Evolutionary conservation across 2,329 filamentous ascomycete genomes (phyloP), one percentile per base, ranked within the genome.

Genomic region (Fusarium dimerum): DNA sequence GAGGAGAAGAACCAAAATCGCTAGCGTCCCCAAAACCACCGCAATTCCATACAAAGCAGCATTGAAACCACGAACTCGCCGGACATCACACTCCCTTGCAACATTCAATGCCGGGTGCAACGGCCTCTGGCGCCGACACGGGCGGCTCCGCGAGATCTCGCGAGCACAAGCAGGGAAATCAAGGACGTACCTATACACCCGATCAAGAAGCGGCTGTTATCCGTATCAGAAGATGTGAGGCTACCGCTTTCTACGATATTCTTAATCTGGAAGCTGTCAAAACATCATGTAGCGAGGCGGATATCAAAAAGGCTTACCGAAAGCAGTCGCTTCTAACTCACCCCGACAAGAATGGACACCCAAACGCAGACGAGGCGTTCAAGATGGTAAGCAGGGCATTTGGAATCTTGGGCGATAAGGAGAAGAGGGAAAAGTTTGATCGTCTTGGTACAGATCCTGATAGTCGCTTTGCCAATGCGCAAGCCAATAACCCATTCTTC

Each of bases 281-380:
- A 63, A 76, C 80, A 51, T 83, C 85, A 17, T 87, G 84, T 66
- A 85, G 85, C 45, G 93, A 97, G 63, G 73, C 79, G 56, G 93
- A 97, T 67, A 92, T 99, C 70, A 99, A 97, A 74, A 97, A 97
- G 78, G 93, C 94, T 7, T 99, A 99, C 76, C 85, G 93, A 68
- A 97, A 96, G 76, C 82, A 95, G 70, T 94, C 89, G 69, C 78
- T 99, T 66, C 80, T 97, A 68, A 99, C 94, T 54, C 94, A 99
- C 78, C 94, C 94, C 58, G 94, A 99, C 79, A 99, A 99, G 79
- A 99, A 99, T 80, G 92, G 92, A 46, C 92, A 97, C 71, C 87
- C 93, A 38, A 86, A 95, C 54, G 93, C 94, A 50, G 94, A 97
- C 71, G 94, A 99, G 77, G 94, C 94, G 32, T 99, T 99, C 78